These are phyloP conservation scores for Dothistroma septosporum DNA, from an alignment of 2,329 filamentous ascomycete species.

Conservation along the genomic window DNA sequence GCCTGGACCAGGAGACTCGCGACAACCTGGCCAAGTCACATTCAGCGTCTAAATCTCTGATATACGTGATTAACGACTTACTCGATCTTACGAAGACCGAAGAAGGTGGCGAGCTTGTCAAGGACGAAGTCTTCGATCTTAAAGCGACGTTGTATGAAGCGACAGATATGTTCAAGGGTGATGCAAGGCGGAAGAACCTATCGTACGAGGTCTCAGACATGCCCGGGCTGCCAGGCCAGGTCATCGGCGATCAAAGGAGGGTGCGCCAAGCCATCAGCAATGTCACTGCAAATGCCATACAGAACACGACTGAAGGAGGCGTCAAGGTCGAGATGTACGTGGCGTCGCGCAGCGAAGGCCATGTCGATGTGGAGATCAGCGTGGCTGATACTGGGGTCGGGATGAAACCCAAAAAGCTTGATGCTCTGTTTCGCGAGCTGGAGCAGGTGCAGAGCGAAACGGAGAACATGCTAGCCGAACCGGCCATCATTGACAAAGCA, in stretches of 20 bases:
- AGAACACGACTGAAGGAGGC: conserved; percentile 65
- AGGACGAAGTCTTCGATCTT: conserved; percentile 76
- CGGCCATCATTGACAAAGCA: conserved; percentile 30
- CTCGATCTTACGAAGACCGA: conserved; percentile 85
- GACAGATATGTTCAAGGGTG: conserved; percentile 66
- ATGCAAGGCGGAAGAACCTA: conserved; percentile 72
- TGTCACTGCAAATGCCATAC: conserved; percentile 77
- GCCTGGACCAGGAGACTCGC: conserved; percentile 73
- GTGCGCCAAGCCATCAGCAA: conserved; percentile 82
- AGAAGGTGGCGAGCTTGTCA: conserved; percentile 72
- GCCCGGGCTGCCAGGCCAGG: conserved; percentile 63
- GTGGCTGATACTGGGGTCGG: conserved; percentile 72
- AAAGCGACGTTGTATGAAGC: conserved; percentile 69
- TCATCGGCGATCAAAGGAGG: conserved; percentile 73
- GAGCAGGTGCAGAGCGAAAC: conserved; percentile 60
- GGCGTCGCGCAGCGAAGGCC: conserved; percentile 48
- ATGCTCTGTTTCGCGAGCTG: conserved; percentile 58
- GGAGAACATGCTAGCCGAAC: conserved; percentile 46
- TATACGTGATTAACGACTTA: conserved; percentile 91
- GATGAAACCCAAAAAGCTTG: conserved; percentile 55
- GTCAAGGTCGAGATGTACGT: conserved; percentile 69
- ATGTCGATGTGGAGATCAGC: conserved; percentile 67
- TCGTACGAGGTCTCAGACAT: conserved; percentile 64
- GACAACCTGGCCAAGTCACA: conserved; percentile 82
- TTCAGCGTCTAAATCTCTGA: conserved; percentile 85